phyloP scores from a whole-genome alignment of 1,284 basidiomycete species.

The Apiotrichum gracile region DNA sequence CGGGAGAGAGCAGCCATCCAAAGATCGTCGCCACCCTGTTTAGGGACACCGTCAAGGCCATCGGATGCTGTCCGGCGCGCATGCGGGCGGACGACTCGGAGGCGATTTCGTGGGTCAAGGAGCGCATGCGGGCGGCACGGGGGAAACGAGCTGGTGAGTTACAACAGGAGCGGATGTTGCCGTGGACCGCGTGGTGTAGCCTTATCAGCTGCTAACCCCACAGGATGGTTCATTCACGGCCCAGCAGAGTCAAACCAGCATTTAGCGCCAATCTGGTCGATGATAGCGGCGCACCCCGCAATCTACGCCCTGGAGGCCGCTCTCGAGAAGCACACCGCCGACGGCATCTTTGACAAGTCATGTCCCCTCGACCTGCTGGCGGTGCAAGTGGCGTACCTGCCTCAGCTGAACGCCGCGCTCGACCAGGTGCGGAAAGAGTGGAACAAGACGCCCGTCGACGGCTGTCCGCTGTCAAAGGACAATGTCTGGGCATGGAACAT shows the following conservation, averaged over 20 bases:
- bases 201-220: background rate
- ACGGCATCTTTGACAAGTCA: background rate
- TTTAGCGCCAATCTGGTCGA: background rate
- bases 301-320: background rate
- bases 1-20: background rate
- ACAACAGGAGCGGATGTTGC: background rate
- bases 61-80: background rate
- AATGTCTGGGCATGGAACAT: background rate
- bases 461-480: background rate
- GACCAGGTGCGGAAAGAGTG: background rate
- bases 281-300: background rate
- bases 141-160: background rate
- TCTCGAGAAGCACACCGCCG: background rate
- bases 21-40: background rate
- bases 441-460: background rate
- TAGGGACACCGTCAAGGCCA: background rate
- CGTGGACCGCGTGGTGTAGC: background rate
- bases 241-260: background rate
- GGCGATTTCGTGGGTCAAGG: background rate
- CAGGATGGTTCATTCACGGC: slow-evolving; percentile 2
- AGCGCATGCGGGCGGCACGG: background rate
- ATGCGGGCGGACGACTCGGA: background rate
- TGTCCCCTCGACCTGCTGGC: background rate
- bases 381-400: background rate
- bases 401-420: background rate